Conservation (phyloP, 495 filamentous ascomycete genomes). For the Cairneyella variabilis region DNA sequence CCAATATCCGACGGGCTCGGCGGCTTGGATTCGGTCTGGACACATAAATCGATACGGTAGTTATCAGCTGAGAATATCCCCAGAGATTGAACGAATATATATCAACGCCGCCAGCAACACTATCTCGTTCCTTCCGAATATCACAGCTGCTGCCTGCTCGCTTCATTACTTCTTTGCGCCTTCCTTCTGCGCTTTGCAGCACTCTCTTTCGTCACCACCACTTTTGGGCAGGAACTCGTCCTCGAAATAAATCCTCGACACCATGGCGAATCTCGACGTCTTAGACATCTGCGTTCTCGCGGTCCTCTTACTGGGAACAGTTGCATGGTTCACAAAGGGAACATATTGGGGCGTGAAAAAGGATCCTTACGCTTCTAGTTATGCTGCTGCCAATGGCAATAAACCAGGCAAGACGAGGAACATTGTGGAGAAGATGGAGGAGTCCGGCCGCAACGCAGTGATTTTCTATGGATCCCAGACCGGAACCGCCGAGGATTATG, state of each 20-base stretch:
- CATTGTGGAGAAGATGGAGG: constrained; percentile 93
- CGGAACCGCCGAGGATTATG: constrained; percentile 97
- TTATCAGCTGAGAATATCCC: too few species aligned
- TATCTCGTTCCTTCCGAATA: too few species aligned
- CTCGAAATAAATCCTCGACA: neutral
- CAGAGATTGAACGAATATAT: too few species aligned
- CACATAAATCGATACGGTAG: too few species aligned
- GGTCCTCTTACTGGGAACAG: constrained; percentile 76
- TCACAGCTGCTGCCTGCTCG: too few species aligned
- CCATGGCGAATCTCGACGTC: constrained; percentile 94
- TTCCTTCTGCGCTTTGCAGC: too few species aligned
- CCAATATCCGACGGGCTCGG: too few species aligned
- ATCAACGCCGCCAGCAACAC: too few species aligned
- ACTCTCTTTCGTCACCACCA: neutral
- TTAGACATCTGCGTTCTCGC: constrained; percentile 89
- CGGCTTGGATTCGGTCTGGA: too few species aligned
- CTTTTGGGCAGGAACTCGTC: neutral
- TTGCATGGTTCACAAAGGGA: constrained; percentile 97
- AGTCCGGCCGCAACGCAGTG: constrained; percentile 93
- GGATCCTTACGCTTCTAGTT: constrained; percentile 78
- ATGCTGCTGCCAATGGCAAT: constrained; percentile 61
- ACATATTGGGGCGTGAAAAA: constrained; percentile 84
- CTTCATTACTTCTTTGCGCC: too few species aligned
- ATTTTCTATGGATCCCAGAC: constrained; percentile 99
- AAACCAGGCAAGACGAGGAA: constrained; percentile 88